Percentiles rank a stretch among this genome's conserved stretches.
Conservation (phyloP, 306 rosid species). For the Ochetophila trinervis region DNA sequence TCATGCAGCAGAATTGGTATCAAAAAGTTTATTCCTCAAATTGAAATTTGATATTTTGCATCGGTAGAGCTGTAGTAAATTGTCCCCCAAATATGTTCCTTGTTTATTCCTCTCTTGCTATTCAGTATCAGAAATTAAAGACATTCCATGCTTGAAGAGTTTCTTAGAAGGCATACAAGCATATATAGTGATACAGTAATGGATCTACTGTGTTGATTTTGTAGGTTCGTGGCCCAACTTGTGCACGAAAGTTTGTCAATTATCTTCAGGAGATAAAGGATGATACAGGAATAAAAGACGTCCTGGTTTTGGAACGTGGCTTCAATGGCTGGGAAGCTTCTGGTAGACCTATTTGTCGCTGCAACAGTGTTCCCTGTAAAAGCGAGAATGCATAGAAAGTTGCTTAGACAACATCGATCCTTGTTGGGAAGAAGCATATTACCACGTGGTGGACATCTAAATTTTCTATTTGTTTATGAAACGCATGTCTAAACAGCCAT, state of each 20-base stretch:
- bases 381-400: constrained; percentile 26
- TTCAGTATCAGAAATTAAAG: no score
- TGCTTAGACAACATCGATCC: neutral
- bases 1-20: no score
- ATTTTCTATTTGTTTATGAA: neutral
- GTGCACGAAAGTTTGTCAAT: constrained; percentile 70
- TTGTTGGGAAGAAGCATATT: neutral
- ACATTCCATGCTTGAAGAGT: constrained; percentile 1
- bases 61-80: no score
- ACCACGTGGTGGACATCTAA: neutral
- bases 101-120: no score
- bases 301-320: constrained; percentile 86
- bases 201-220: constrained; percentile 19
- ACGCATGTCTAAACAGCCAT: neutral
- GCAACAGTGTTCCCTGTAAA: constrained; percentile 61
- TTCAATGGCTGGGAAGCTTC: constrained; percentile 95
- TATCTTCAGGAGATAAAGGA: constrained; percentile 67
- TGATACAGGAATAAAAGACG: constrained; percentile 68
- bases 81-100: no score
- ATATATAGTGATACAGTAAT: neutral
- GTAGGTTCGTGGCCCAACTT: constrained; percentile 91
- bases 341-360: constrained; percentile 86
- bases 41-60: no score
- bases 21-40: no score
- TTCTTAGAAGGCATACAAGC: constrained; percentile 12